Conservation (phyloP, 495 filamentous ascomycete species). For the Penicillium antarcticum region DNA sequence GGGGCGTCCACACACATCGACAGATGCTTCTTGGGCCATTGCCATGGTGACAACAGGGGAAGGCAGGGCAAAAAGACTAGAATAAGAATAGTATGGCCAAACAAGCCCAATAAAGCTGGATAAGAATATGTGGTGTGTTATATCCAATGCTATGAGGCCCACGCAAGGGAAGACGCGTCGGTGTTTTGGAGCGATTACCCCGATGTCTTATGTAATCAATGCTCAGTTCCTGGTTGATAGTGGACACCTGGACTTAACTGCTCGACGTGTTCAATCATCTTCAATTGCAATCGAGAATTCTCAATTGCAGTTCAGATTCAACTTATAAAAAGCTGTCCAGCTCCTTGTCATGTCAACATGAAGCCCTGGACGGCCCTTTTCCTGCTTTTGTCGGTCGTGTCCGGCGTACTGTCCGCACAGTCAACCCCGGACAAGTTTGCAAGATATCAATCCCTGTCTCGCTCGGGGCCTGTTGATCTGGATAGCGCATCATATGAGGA, state of each 20-base stretch:
- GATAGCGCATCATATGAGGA: conserved; percentile 70
- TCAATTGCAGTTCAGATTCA: background rate
- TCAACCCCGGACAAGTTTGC: conserved; percentile 52
- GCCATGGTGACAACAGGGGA: conserved; percentile 10
- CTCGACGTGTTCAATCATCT: conserved; percentile 5
- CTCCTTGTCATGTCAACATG: conserved; percentile 38
- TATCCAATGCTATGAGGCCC: background rate
- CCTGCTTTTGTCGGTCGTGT: conserved; percentile 50
- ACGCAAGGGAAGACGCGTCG: conserved; percentile 2
- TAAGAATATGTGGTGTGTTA: background rate
- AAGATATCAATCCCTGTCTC: conserved; percentile 63
- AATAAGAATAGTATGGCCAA: background rate
- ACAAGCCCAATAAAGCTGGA: background rate
- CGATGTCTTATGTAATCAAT: conserved; percentile 3
- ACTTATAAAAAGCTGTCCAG: background rate
- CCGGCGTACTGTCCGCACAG: conserved; percentile 33
- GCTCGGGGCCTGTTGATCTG: conserved; percentile 68
- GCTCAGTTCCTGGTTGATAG: conserved; percentile 10
- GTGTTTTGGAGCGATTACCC: background rate
- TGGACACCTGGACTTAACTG: conserved; percentile 28
- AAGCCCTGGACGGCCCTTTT: conserved; percentile 52
- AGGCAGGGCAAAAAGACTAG: background rate
- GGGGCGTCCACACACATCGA: conserved; percentile 24
- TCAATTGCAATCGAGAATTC: conserved; percentile 9
- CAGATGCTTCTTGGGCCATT: conserved; percentile 12